Evolutionary conservation across 73 alveolate genomes (phyloP).

Genomic region (Stentor coeruleus): DNA sequence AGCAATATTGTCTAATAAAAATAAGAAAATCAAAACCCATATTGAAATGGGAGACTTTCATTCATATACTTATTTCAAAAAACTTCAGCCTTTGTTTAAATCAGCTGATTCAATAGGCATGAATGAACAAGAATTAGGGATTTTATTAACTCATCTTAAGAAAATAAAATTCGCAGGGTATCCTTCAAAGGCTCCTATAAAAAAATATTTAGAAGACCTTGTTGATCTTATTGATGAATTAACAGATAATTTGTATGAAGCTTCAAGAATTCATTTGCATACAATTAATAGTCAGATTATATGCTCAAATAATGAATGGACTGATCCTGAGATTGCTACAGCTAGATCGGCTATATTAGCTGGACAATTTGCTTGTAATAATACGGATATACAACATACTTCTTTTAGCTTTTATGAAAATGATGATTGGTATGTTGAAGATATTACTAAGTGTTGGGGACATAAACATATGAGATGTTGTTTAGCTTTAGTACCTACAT

Average conservation of each 20-base stretch:
- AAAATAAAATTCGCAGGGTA: slow-evolving; percentile 8
- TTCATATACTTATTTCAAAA: neutral
- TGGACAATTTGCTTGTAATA: slow-evolving; percentile 17
- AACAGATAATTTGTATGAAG: neutral
- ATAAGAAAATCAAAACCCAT: neutral
- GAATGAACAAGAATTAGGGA: slow-evolving; percentile 8
- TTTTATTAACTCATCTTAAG: neutral
- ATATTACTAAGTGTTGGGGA: neutral
- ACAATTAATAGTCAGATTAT: neutral
- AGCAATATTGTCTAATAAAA: neutral
- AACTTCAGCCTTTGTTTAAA: neutral
- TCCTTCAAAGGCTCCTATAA: slow-evolving; percentile 17
- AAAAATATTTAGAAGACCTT: neutral
- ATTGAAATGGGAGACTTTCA: slow-evolving; percentile 25
- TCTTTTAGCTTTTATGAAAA: neutral
- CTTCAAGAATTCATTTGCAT: neutral
- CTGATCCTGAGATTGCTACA: neutral
- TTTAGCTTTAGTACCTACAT: neutral
- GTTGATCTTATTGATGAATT: neutral
- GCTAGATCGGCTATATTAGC: slow-evolving; percentile 10
- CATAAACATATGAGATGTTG: neutral
- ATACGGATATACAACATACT: neutral
- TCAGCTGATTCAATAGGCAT: slow-evolving; percentile 16
- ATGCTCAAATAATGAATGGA: slow-evolving; percentile 13
- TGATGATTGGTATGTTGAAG: neutral